These are phyloP conservation scores for Gracilaria gracilis DNA, from an alignment of 23 red algal genomes.

Conservation along the genomic window DNA sequence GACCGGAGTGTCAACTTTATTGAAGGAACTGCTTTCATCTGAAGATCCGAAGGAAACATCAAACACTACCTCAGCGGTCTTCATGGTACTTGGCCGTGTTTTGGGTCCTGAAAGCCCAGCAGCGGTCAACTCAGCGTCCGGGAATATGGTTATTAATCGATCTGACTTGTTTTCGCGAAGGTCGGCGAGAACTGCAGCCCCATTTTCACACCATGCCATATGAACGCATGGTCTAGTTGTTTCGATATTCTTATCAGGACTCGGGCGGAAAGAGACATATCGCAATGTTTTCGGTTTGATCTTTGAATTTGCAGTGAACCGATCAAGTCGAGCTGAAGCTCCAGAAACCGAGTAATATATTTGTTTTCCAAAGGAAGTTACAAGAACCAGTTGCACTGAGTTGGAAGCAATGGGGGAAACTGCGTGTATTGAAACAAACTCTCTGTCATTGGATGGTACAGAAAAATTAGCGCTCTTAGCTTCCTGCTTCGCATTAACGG, in stretches of 20 bases:
- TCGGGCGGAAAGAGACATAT: constrained; percentile 49
- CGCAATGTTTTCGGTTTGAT: constrained; percentile 54
- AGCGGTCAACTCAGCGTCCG: constrained; percentile 31
- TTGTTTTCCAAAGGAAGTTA: constrained; percentile 78
- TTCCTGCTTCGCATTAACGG: constrained; percentile 58
- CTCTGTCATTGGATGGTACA: constrained; percentile 46
- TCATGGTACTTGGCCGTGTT: constrained; percentile 2
- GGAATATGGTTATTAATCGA: constrained; percentile 46
- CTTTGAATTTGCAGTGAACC: neutral
- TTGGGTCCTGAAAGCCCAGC: neutral
- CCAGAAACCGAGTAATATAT: constrained; percentile 59
- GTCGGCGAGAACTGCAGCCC: constrained; percentile 57
- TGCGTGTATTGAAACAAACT: constrained; percentile 64
- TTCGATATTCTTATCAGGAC: constrained; percentile 45
- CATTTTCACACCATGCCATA: constrained; percentile 64
- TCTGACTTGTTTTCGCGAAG: constrained; percentile 47
- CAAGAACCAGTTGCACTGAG: constrained; percentile 71
- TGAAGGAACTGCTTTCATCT: neutral
- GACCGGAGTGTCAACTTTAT: neutral
- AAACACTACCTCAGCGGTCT: constrained; percentile 50
- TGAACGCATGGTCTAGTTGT: constrained; percentile 62
- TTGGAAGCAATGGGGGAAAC: constrained; percentile 31
- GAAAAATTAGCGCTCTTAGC: constrained; percentile 51
- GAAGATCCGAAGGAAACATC: constrained; percentile 27
- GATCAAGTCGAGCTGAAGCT: neutral